A percentile compares a stretch with the other conserved stretches of the same genome.
phyloP scores from a whole-genome alignment of 139 green algal genomes.

The Pedinophyceae sp. region DNA sequence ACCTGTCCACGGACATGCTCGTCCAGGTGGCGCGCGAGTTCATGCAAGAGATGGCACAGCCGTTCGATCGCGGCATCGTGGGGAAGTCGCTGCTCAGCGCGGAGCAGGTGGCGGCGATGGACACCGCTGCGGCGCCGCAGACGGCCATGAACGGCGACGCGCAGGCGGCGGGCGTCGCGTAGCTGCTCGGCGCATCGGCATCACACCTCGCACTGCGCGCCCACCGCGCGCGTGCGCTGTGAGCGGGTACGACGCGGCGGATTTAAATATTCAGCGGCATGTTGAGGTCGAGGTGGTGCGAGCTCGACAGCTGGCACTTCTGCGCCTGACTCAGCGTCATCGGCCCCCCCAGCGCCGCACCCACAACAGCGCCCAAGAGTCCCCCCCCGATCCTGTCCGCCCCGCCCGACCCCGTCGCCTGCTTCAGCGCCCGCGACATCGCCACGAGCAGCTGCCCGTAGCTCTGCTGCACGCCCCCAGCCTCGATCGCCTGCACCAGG shows the following conservation, averaged over 20 bases:
- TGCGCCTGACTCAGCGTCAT: too few species aligned
- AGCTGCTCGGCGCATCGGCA: too few species aligned
- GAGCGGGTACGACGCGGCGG: too few species aligned
- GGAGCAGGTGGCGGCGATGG: too few species aligned
- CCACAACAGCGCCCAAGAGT: too few species aligned
- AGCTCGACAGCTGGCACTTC: conserved; percentile 9
- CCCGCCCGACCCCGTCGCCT: background rate
- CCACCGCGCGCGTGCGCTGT: too few species aligned
- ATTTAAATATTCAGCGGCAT: conserved; percentile 4
- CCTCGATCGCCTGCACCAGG: conserved; percentile 20
- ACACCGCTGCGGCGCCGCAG: too few species aligned
- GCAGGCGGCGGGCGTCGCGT: too few species aligned
- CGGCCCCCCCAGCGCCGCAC: too few species aligned
- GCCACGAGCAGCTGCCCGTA: conserved; percentile 7
- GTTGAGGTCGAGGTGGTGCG: conserved; percentile 8
- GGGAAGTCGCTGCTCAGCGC: conserved; percentile 57
- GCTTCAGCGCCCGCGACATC: conserved; percentile 11
- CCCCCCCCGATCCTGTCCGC: background rate
- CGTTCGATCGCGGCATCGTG: conserved; percentile 38
- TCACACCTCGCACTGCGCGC: too few species aligned
- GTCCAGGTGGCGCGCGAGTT: conserved; percentile 76
- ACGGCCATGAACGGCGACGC: too few species aligned
- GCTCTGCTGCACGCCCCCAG: background rate
- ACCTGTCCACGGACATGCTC: conserved; percentile 67
- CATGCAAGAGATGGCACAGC: conserved; percentile 86